Conservation (phyloP, 2,329 filamentous ascomycete species). For the Shiraia sp. region DNA sequence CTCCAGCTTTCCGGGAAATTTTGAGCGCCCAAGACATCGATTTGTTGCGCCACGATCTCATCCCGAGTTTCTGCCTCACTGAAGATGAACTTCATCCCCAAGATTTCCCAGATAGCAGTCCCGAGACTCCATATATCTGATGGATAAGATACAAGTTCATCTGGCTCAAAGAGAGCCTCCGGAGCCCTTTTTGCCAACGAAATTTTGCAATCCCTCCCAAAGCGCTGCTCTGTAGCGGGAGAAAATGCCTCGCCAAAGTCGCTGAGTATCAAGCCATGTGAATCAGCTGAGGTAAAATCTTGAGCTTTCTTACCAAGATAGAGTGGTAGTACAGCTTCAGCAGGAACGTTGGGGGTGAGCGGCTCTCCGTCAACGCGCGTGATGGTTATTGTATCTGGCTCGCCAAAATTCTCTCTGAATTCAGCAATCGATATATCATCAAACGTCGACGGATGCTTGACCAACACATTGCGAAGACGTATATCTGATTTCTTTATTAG, state of each 20-base stretch:
- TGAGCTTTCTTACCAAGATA: constrained; percentile 12
- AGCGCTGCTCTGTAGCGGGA: constrained; percentile 10
- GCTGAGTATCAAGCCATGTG: constrained; percentile 11
- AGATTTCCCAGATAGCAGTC: constrained; percentile 17
- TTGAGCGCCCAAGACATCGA: constrained; percentile 11
- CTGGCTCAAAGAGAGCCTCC: constrained; percentile 12
- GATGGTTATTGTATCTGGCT: constrained; percentile 11
- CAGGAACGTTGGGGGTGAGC: constrained; percentile 7
- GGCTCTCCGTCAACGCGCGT: constrained; percentile 7
- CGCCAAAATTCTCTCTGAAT: constrained; percentile 10
- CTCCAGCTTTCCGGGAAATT: constrained; percentile 11
- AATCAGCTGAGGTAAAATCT: constrained; percentile 10
- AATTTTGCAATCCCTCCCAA: constrained; percentile 11
- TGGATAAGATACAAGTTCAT: constrained; percentile 11
- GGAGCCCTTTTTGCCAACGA: constrained; percentile 12
- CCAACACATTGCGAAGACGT: constrained; percentile 9
- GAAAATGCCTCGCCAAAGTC: constrained; percentile 15
- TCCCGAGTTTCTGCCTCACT: constrained; percentile 10
- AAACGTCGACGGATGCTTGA: constrained; percentile 11
- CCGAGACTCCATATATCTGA: constrained; percentile 17
- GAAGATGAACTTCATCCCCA: constrained; percentile 14
- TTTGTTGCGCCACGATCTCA: constrained; percentile 12
- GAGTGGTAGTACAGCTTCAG: constrained; percentile 10
- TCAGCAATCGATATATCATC: constrained; percentile 9
- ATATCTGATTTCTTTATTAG: constrained; percentile 6